phyloP scores from a whole-genome alignment of 306 rosid genomes.

The Crataegus laevigata region DNA sequence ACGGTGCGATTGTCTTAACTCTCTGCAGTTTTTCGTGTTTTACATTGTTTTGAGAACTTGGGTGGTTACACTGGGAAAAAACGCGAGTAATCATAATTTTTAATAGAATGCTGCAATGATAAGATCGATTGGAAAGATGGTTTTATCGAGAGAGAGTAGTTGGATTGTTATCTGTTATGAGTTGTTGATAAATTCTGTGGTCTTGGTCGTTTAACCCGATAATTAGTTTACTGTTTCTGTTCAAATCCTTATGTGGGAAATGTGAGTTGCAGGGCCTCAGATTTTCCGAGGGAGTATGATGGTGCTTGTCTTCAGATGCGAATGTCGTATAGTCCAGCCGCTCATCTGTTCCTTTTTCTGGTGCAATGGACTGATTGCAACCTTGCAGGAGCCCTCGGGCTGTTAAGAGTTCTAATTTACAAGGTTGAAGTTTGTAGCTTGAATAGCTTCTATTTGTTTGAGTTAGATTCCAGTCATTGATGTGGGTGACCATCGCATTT shows the following conservation, averaged over 20 bases:
- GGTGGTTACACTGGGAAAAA: not conserved
- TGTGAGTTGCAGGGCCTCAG: slow-evolving; percentile 66
- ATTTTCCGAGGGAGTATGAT: slow-evolving; percentile 78
- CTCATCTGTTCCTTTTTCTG: slow-evolving; percentile 81
- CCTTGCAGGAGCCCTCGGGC: slow-evolving; percentile 91
- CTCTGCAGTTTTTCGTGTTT: too few species aligned
- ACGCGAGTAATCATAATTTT: not conserved
- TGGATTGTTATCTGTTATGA: not conserved
- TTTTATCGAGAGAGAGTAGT: not conserved
- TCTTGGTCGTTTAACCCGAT: not conserved
- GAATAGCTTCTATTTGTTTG: not conserved
- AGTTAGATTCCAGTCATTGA: slow-evolving; percentile 18
- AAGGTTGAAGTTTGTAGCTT: slow-evolving; percentile 40
- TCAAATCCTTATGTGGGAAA: not conserved
- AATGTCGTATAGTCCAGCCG: slow-evolving; percentile 97
- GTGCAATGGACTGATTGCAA: slow-evolving; percentile 96
- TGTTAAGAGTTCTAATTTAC: slow-evolving; percentile 84
- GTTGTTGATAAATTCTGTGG: not conserved
- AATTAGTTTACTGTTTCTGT: not conserved
- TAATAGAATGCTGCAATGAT: not conserved
- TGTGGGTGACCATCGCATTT: slow-evolving; percentile 15
- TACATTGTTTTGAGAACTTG: too few species aligned
- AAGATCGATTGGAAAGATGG: not conserved
- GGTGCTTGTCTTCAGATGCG: slow-evolving; percentile 99
- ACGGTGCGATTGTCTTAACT: not conserved